Base-by-base conservation (phyloP, 2,329 filamentous ascomycete genomes). In the Arthrobotrys sinensis region DNA sequence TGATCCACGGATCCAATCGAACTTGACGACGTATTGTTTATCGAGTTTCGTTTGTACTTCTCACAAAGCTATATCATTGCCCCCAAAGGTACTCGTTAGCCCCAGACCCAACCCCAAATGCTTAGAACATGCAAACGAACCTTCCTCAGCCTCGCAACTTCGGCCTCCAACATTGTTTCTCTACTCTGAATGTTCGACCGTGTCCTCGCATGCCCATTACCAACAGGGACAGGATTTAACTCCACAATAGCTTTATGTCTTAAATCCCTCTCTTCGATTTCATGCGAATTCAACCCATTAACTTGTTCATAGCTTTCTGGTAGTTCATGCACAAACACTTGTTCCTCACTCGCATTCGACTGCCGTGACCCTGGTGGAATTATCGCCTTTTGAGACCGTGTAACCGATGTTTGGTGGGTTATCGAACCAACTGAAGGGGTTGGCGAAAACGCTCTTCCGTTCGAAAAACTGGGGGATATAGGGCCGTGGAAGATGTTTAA, bases 291-390 rank as follows among this genome's bases (percentile, higher is more conserved):
- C 60, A 77, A 52, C 12, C 73, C 73, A 12, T 77, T 77, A 4
- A 77, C 66, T 24, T 77, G 73, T 46, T 77, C 73, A 21, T 48
- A 62, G 32, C 73, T 77, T 32, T 77, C 73, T n/a, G 73, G 73
- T 38, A 77, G 46, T 32, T 77, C 73, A 11, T 60, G 28, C 34
- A 57, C 21, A 34, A 66, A 77, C 11, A 24, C 55, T 12, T 66
- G 60, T 12, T 77, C 73, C 36, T 77, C 73, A 34, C 73, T 77
- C 1, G 66, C 28, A 14, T 62, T 48, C 0, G 73, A 77, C 28
- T 77, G 73, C 14, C 73, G 24, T 16, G 73, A 77, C 14, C 66
- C 62, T 1, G 73, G 60, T 19, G 66, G 73, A 6, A 71, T 66
- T 34, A 66, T 71, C 10, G 66, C 62, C 40, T 77, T 71, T 68